phyloP scores from a whole-genome alignment of 2,329 filamentous ascomycete species.

The Thermothelomyces thermophilus region DNA sequence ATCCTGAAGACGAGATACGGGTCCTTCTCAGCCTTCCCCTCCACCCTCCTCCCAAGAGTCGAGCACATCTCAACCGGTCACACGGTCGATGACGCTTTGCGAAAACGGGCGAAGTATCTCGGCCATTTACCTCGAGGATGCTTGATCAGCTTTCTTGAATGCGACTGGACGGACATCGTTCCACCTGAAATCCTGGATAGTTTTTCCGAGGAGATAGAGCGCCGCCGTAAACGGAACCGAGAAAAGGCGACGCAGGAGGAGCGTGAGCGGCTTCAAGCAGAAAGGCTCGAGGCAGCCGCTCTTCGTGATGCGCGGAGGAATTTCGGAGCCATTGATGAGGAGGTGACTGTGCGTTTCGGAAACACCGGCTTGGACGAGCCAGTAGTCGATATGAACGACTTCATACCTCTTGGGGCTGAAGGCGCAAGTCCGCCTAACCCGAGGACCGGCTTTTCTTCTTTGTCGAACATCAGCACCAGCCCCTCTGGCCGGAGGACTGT shows the following conservation, averaged over 20 bases:
- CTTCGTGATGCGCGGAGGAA: conserved; percentile 43
- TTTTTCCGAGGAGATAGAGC: conserved; percentile 71
- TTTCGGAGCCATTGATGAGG: conserved; percentile 37
- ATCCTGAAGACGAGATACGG: conserved; percentile 88
- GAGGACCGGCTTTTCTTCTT: conserved; percentile 55
- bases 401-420: conserved; percentile 53
- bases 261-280: conserved; percentile 73
- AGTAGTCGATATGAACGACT: conserved; percentile 52
- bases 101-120: conserved; percentile 80
- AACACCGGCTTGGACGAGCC: conserved; percentile 25
- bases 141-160: conserved; percentile 84
- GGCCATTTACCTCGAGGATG: conserved; percentile 84
- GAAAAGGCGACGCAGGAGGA: conserved; percentile 86
- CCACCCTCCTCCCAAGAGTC: conserved; percentile 77
- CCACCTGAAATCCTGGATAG: conserved; percentile 64
- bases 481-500: conserved; percentile 73
- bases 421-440: conserved; percentile 50
- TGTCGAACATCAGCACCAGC: conserved; percentile 75
- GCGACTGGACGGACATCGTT: conserved; percentile 90
- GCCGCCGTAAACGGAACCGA: conserved; percentile 65
- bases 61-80: conserved; percentile 87
- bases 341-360: conserved; percentile 27
- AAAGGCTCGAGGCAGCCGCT: conserved; percentile 68
- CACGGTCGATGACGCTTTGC: conserved; percentile 75
- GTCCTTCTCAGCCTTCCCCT: conserved; percentile 73